phyloP scores from a whole-genome alignment of 1,139 yeast genomes.

The Magnusiomyces fungicola region DNA sequence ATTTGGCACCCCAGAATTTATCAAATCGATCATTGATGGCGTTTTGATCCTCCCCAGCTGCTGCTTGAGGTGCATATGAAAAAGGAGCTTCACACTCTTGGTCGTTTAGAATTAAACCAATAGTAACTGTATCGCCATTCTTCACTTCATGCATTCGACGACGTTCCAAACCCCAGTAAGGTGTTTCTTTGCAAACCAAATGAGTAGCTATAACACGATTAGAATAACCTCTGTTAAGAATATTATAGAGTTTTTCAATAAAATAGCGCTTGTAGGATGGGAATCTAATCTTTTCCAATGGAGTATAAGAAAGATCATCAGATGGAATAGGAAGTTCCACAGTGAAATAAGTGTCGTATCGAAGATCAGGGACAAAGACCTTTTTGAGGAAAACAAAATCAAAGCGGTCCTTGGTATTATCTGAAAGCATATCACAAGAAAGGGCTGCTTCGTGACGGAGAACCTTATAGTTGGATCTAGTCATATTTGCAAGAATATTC shows the following conservation, averaged over 20 bases:
- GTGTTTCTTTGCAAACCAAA: slow-evolving; percentile 17
- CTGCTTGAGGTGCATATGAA: slow-evolving; percentile 58
- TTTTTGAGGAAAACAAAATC: slow-evolving; percentile 72
- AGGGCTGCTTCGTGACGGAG: slow-evolving; percentile 61
- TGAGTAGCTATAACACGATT: slow-evolving; percentile 41
- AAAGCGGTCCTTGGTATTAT: slow-evolving; percentile 77
- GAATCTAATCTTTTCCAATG: slow-evolving; percentile 67
- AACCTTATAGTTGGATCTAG: slow-evolving; percentile 54
- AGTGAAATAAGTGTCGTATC: slow-evolving; percentile 55
- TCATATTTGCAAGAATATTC: slow-evolving; percentile 78
- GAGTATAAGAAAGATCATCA: slow-evolving; percentile 43
- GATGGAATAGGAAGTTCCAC: slow-evolving; percentile 18
- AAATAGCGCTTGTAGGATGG: slow-evolving; percentile 63
- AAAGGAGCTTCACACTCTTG: slow-evolving; percentile 72
- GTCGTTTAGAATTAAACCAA: slow-evolving; percentile 68
- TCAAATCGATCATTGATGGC: slow-evolving; percentile 60
- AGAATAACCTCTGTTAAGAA: slow-evolving; percentile 59
- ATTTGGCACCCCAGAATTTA: slow-evolving; percentile 81
- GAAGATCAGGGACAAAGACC: slow-evolving; percentile 46
- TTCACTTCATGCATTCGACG: slow-evolving; percentile 39
- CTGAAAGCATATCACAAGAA: slow-evolving; percentile 63
- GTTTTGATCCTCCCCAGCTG: slow-evolving; percentile 39
- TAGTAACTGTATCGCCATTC: slow-evolving; percentile 30
- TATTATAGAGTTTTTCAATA: slow-evolving; percentile 50
- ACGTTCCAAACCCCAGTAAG: slow-evolving; percentile 42